Base-by-base conservation (phyloP, 2,329 filamentous ascomycete species). In the Ophiocordyceps polyrhachis-furcata region DNA sequence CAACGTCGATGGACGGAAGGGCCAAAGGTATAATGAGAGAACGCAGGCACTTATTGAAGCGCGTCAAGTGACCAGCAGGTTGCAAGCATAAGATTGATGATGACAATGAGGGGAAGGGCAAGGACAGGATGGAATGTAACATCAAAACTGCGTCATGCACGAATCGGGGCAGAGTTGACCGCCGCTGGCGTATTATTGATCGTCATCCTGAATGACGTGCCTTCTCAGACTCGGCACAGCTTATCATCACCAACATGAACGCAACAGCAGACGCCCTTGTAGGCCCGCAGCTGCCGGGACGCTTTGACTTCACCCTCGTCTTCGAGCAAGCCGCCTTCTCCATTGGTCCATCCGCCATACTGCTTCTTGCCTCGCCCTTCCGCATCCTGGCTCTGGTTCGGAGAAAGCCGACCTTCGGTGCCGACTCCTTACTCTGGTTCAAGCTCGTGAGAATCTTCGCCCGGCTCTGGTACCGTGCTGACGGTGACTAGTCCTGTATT, bases 281-380 rank as follows among this genome's bases (percentile, higher is more conserved):
- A 21, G 47, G 49, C 25, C 47, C 49, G 11, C 47, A 45, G 40
- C 42, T 47, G 31, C 8, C 8, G 17, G n/a, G 14, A 2, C 28
- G 45, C 3, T 52, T 54, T 41, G 51, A 54, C 49, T 52, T 54
- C 29, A 54, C 51, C 19, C 35, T 53, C 19, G 41, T 49, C 2
- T 54, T 54, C 25, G 48, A 52, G 41, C 49, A 53, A 6, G 32
- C 40, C 7, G 40, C 53, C n/a, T 40, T 54, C 15, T 46, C 50
- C 13, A 47, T 50, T 15, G 41, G 46, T 1, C 49, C 49, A 5
- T 42, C 45, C 12, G 25, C 23, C 9, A 6, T 45, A 7, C 23
- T 45, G 13, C 28, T 41, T 5, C 28, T 42, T 35, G 25, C 14
- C 14, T 41, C 43, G 20, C 15, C 29, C 2, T 23, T 21, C 1